Base-by-base conservation (phyloP, 139 green algal species). In the Tetradesmus obliquus region DNA sequence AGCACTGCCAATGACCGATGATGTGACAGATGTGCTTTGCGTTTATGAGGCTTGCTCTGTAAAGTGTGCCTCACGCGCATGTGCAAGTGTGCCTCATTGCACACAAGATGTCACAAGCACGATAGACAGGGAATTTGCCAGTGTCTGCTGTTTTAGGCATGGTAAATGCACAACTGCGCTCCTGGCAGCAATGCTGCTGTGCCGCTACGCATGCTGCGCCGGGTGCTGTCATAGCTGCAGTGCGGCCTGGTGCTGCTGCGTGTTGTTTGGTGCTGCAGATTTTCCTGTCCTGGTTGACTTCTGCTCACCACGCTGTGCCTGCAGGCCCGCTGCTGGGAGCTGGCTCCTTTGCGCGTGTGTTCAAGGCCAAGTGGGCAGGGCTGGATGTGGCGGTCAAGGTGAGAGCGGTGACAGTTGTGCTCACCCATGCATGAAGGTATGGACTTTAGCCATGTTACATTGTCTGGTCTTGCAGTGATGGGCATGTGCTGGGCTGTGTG, bases 371-470 rank as follows among this genome's bases (percentile, higher is more conserved):
- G 15, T 87, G 82, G 82, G 82, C 82, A 22, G 82, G 82, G 12
- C 53, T 87, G 54, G 82, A 87, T 58, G 82, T 87, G 53, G 82
- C 82, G 45, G 82, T 87, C 54, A 87, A 87, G 82, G 82, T 87
- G 24, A 53, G 74, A 82, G 22, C 13, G 74, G 74, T n/a, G 66
- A 76, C 66, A 76, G 66, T 19, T 76, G 66, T 45, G 66, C 66
- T n/a, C 15, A 19, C 15, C 66, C 2, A 19, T 15, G 66, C 66
- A 76, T 76, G 66, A 76, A n/a, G 15, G 22, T 51, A n/a, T 24
- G 9, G 32, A n/a, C 19, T 76, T 19, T n/a, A 76, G 2, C 66
- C 66, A 76, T 76, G 66, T 76, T 76, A 2, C 19, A 15, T 19
- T 76, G 66, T 76, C 19, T 76, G 19, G 17, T 76, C 66, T 19